A percentile compares a stretch with the other conserved stretches of the same genome.
phyloP scores from a whole-genome alignment of 352 stramenopile species.

The Aphanomyces euteiches region DNA sequence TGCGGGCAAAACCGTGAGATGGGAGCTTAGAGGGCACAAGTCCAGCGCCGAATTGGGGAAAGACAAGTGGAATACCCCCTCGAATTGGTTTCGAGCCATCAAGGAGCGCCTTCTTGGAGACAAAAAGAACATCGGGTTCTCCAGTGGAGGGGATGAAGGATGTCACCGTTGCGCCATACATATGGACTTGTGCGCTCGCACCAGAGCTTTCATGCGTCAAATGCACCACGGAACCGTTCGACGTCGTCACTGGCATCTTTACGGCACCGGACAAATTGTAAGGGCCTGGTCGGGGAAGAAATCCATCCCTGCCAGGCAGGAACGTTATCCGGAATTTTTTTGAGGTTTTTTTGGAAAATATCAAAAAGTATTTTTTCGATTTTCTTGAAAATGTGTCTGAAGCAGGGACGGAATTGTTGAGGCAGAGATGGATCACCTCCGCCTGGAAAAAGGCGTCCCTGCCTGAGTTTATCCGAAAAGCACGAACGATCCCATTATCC shows the following conservation, averaged over 20 bases:
- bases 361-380: too few relatives aligned
- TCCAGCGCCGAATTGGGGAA: constrained; percentile 91
- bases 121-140: constrained; percentile 87
- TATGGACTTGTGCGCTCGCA: constrained; percentile 69
- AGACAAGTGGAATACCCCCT: constrained; percentile 94
- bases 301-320: too few relatives aligned
- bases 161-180: constrained; percentile 91
- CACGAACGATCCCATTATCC: too few relatives aligned
- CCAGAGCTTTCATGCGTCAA: constrained; percentile 39
- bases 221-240: not conserved
- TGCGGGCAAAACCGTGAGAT: constrained; percentile 93
- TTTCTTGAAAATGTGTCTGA: too few relatives aligned
- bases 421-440: too few relatives aligned
- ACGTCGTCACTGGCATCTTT: constrained; percentile 26
- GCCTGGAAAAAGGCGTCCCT: too few relatives aligned
- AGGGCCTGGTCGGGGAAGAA: not conserved
- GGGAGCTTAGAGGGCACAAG: constrained; percentile 64
- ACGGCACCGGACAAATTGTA: not conserved
- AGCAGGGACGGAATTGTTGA: too few relatives aligned
- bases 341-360: too few relatives aligned
- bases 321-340: too few relatives aligned
- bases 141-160: constrained; percentile 75
- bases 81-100: constrained; percentile 93
- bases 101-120: constrained; percentile 84
- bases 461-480: too few relatives aligned